Percentiles rank a stretch among this genome's conserved stretches.
Conservation (phyloP, 441 rosid genomes). For the Gossypium schwendimanii region DNA sequence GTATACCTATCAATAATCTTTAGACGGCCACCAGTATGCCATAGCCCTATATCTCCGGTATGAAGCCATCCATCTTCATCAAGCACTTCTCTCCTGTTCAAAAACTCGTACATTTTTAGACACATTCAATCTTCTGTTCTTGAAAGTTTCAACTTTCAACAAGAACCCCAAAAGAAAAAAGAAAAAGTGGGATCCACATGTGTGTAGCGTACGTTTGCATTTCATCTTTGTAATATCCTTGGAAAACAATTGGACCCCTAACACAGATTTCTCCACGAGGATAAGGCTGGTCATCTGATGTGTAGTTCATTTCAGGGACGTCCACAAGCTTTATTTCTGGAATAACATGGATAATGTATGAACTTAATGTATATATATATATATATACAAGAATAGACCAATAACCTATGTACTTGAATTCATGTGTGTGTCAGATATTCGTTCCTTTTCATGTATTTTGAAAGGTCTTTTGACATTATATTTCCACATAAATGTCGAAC, state of each 20-base stretch:
- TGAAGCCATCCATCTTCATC: constrained; percentile 98
- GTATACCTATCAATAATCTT: constrained; percentile 89
- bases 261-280: constrained; percentile 98
- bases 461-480: not conserved
- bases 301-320: constrained; percentile 95
- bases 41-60: constrained; percentile 89
- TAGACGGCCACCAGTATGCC: constrained; percentile 90
- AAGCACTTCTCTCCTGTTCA: constrained; percentile 73
- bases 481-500: no score
- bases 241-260: constrained; percentile 82
- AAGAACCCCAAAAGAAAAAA: not conserved
- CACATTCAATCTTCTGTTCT: not conserved
- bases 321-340: constrained; percentile 95
- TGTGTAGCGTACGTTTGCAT: constrained; percentile 60
- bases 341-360: constrained; percentile 17
- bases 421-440: not conserved
- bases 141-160: constrained; percentile 8
- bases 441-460: no score
- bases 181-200: constrained; percentile 1
- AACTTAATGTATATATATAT: not conserved
- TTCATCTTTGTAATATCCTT: constrained; percentile 91
- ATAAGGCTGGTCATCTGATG: constrained; percentile 77
- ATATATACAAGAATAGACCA: not conserved
- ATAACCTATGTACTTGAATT: no score
- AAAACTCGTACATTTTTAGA: constrained; percentile 12